Evolutionary conservation across 495 filamentous ascomycete species (phyloP).

Genomic region (Penicillium maclennaniae): DNA sequence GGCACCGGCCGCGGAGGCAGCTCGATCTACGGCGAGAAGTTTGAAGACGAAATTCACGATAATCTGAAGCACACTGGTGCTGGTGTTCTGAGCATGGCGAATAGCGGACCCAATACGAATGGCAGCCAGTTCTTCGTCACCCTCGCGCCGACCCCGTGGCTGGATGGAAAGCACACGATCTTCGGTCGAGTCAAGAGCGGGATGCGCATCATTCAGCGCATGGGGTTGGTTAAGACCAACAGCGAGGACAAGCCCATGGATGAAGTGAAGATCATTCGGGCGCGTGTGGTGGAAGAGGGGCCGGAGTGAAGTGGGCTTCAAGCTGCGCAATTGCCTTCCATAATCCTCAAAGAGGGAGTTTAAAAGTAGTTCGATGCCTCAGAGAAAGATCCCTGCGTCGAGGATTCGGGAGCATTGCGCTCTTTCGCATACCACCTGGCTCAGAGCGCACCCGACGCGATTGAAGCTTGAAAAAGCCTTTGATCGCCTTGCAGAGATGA

Average conservation of each 20-base stretch:
- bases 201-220: constrained; percentile 76
- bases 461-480: neutral
- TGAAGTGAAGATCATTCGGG: constrained; percentile 76
- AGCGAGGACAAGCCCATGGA: constrained; percentile 74
- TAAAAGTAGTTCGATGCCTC: neutral
- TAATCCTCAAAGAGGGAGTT: neutral
- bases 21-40: constrained; percentile 91
- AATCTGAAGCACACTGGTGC: constrained; percentile 90
- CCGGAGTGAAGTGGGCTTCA: constrained; percentile 28
- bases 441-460: neutral
- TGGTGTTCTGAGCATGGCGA: constrained; percentile 92
- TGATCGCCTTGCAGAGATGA: neutral
- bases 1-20: constrained; percentile 89
- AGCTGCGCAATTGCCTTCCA: neutral
- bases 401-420: neutral
- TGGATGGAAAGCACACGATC: constrained; percentile 97
- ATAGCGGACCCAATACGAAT: constrained; percentile 90
- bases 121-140: constrained; percentile 88
- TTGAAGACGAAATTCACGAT: constrained; percentile 83
- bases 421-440: neutral
- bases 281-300: constrained; percentile 59
- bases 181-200: constrained; percentile 90
- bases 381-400: neutral
- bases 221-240: constrained; percentile 88
- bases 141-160: constrained; percentile 90